These are phyloP conservation scores for Talaromyces amestolkiae DNA, from an alignment of 2,329 filamentous ascomycete genomes.

Conservation along the genomic window DNA sequence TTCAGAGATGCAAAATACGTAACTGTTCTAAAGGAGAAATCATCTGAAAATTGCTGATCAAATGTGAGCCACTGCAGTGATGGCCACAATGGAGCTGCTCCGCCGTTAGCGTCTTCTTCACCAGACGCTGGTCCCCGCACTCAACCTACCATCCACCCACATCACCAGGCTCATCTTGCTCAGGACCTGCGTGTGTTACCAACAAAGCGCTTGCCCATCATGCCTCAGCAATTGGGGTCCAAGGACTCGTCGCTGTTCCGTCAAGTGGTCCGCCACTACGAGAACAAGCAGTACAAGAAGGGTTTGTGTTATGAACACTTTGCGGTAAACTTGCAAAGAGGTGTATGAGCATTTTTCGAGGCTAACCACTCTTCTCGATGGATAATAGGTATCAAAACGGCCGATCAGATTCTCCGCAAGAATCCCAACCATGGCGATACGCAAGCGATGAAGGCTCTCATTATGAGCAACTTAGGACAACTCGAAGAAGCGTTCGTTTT, in stretches of 20 bases:
- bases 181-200: conserved; percentile 25
- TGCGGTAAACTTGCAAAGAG: conserved; percentile 1
- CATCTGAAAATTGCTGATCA: not conserved
- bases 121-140: conserved; percentile 32
- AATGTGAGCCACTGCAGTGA: not conserved
- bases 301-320: conserved; percentile 42
- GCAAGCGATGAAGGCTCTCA: conserved; percentile 97
- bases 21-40: too few species aligned
- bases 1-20: too few species aligned
- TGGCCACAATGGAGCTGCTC: conserved; percentile 3
- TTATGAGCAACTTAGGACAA: conserved; percentile 89
- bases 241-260: conserved; percentile 95
- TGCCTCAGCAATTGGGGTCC: conserved; percentile 55
- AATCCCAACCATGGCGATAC: conserved; percentile 96
- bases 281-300: conserved; percentile 97
- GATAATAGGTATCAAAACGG: conserved; percentile 75
- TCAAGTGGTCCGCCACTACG: conserved; percentile 91
- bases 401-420: conserved; percentile 94
- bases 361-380: conserved; percentile 9
- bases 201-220: conserved; percentile 33
- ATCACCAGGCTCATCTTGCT: conserved; percentile 22
- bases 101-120: conserved; percentile 19
- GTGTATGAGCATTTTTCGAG: conserved; percentile 2
- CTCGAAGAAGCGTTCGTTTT: conserved; percentile 90
- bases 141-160: conserved; percentile 35